Conservation (phyloP, 495 filamentous ascomycete species). For the Penicillium dipodomyicola region DNA sequence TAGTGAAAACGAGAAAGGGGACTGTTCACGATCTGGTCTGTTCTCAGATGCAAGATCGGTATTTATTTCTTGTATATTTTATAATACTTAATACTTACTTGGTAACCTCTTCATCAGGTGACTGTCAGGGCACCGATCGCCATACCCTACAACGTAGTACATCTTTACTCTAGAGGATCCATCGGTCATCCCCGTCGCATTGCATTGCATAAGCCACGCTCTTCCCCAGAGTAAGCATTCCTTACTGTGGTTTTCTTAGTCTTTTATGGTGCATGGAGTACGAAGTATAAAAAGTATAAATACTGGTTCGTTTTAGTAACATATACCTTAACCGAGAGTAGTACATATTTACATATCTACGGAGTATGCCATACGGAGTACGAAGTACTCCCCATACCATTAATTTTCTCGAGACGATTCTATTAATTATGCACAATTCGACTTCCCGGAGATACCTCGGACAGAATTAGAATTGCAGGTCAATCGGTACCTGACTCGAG, state of each 20-base stretch:
- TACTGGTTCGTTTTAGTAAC: neutral
- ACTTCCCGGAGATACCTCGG: slow-evolving; percentile 5
- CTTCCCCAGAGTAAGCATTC: slow-evolving; percentile 21
- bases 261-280: neutral
- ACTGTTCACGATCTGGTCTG: slow-evolving; percentile 31
- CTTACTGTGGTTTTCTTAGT: neutral
- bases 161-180: slow-evolving; percentile 21
- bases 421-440: neutral
- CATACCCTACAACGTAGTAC: slow-evolving; percentile 7
- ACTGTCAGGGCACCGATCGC: slow-evolving; percentile 22
- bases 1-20: slow-evolving; percentile 14
- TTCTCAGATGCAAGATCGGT: slow-evolving; percentile 30
- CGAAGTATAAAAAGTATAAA: neutral
- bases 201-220: slow-evolving; percentile 31
- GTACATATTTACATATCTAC: too few relatives aligned
- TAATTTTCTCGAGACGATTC: too few relatives aligned
- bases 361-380: too few relatives aligned
- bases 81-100: neutral
- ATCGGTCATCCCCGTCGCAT: slow-evolving; percentile 27
- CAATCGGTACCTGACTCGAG: slow-evolving; percentile 19
- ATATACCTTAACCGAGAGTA: neutral
- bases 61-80: slow-evolving; percentile 1
- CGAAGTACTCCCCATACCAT: too few relatives aligned
- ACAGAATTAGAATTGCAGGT: slow-evolving; percentile 9
- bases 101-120: slow-evolving; percentile 23